Conservation (phyloP, 371 early-diverging fungal species). For the Blakeslea trispora region DNA sequence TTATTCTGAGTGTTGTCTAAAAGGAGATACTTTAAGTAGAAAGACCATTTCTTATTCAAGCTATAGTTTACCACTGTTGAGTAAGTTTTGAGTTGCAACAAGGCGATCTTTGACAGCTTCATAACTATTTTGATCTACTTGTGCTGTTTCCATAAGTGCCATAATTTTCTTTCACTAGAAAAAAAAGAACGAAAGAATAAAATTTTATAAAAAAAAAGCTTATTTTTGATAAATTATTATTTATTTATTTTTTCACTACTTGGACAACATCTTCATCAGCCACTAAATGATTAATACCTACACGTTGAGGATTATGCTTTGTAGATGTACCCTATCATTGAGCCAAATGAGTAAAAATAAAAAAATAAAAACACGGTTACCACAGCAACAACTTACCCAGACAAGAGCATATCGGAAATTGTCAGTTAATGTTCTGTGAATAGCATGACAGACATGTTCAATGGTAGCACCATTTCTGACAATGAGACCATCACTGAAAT, state of each 20-base stretch:
- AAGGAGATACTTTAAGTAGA: too few species aligned
- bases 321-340: constrained; percentile 76
- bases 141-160: too few species aligned
- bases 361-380: too few species aligned
- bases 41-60: too few species aligned
- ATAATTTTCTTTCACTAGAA: constrained; percentile 3
- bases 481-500: constrained; percentile 96
- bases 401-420: constrained; percentile 95
- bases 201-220: too few species aligned
- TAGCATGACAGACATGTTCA: constrained; percentile 95
- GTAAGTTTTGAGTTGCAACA: too few species aligned
- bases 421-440: constrained; percentile 91
- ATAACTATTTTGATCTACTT: too few species aligned
- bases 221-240: too few species aligned
- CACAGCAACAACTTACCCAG: constrained; percentile 59
- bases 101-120: too few species aligned
- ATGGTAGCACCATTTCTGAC: constrained; percentile 87
- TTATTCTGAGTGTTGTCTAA: not conserved
- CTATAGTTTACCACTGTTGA: too few species aligned
- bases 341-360: not conserved
- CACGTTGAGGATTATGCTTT: constrained; percentile 96
- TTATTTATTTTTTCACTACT: constrained; percentile 71
- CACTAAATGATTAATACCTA: constrained; percentile 92
- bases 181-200: constrained; percentile 13
- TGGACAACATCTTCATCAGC: constrained; percentile 99